Conservation (phyloP, 208 protist genomes). For the Acanthamoeba quina region DNA sequence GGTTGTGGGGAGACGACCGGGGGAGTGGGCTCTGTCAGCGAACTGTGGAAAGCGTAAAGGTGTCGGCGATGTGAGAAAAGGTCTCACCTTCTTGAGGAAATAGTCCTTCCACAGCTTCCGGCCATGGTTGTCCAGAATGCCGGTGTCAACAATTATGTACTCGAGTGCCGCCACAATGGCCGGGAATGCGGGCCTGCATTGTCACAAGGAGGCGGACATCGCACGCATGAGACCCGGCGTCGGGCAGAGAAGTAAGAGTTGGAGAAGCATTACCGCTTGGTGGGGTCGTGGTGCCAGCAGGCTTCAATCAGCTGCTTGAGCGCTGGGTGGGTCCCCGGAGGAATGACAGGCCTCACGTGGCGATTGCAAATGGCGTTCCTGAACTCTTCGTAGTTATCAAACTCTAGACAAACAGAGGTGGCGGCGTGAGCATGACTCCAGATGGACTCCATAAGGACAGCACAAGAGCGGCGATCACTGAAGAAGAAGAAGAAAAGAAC, state of each 20-base stretch:
- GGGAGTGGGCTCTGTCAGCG: neutral
- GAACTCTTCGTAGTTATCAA: conserved; percentile 73
- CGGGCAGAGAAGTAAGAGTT: neutral
- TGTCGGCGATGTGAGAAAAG: neutral
- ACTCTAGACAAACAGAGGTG: neutral
- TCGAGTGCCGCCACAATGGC: conserved; percentile 48
- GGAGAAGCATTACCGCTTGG: neutral
- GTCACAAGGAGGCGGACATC: neutral
- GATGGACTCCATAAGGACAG: conserved; percentile 1
- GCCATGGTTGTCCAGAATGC: conserved; percentile 70
- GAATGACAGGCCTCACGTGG: conserved; percentile 78
- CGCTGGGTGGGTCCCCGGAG: conserved; percentile 74
- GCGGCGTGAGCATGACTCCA: no score
- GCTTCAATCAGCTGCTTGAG: conserved; percentile 77
- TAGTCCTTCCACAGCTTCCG: conserved; percentile 82
- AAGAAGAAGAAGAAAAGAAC: neutral
- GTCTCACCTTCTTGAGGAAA: conserved; percentile 50
- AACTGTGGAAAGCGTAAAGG: neutral
- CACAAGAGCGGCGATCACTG: neutral
- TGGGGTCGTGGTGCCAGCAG: conserved; percentile 79
- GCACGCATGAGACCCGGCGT: neutral
- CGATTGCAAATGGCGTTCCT: conserved; percentile 75
- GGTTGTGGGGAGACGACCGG: conserved; percentile 38
- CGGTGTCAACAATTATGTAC: conserved; percentile 70
- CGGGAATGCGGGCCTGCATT: conserved; percentile 48